Evolutionary conservation across 2,329 filamentous ascomycete species (phyloP).

Genomic region (Curvularia sp.): DNA sequence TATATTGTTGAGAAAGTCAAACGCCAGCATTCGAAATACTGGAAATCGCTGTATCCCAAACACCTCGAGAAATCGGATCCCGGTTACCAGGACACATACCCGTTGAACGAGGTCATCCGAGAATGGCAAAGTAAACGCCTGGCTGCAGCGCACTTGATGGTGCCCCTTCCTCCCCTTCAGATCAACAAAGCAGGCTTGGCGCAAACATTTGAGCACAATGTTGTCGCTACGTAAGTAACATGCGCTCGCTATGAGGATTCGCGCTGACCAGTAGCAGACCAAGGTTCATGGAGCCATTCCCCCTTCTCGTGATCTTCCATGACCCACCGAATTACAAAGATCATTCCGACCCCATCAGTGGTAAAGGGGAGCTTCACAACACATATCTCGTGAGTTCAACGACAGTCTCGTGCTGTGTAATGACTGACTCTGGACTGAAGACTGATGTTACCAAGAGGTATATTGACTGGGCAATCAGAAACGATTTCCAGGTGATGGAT

Average conservation of each 20-base stretch:
- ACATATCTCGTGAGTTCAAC: slow-evolving; percentile 77
- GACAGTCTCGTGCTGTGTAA: slow-evolving; percentile 40
- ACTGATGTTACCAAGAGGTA: slow-evolving; percentile 82
- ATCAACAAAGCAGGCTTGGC: slow-evolving; percentile 77
- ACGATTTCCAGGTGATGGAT: slow-evolving; percentile 85
- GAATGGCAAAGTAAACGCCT: slow-evolving; percentile 75
- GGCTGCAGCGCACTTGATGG: slow-evolving; percentile 76
- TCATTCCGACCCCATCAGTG: slow-evolving; percentile 61
- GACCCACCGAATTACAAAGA: slow-evolving; percentile 68
- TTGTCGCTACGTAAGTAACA: slow-evolving; percentile 71
- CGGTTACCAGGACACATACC: slow-evolving; percentile 50
- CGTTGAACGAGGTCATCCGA: slow-evolving; percentile 81
- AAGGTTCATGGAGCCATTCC: slow-evolving; percentile 69
- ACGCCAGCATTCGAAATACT: slow-evolving; percentile 70
- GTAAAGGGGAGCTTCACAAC: slow-evolving; percentile 80
- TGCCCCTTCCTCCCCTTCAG: slow-evolving; percentile 73
- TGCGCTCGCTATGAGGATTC: neutral
- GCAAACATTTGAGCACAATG: slow-evolving; percentile 83
- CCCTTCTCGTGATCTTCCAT: slow-evolving; percentile 85
- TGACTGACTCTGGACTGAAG: slow-evolving; percentile 62
- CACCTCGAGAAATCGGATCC: slow-evolving; percentile 47
- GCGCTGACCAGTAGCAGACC: slow-evolving; percentile 54
- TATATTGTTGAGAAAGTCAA: slow-evolving; percentile 65
- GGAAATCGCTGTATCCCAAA: slow-evolving; percentile 84
- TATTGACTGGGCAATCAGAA: slow-evolving; percentile 79